These are phyloP conservation scores for Aspergillus melleus DNA, from an alignment of 2,329 filamentous ascomycete genomes.

Conservation along the genomic window DNA sequence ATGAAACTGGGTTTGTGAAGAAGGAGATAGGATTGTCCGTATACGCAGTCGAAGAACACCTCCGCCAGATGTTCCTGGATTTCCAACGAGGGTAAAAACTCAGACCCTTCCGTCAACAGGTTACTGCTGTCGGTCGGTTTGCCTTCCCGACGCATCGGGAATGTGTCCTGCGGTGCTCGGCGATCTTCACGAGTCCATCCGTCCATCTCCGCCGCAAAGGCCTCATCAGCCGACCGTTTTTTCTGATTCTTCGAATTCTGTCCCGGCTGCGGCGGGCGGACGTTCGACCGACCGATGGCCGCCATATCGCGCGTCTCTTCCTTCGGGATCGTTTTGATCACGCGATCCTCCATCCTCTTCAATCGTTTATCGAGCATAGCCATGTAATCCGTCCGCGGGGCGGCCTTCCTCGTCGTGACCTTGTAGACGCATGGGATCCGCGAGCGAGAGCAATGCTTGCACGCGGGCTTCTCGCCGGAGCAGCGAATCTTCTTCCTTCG, in stretches of 20 bases:
- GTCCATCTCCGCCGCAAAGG: slow-evolving; percentile 78
- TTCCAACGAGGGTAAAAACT: slow-evolving; percentile 79
- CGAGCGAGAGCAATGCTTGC: slow-evolving; percentile 91
- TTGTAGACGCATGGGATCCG: slow-evolving; percentile 97
- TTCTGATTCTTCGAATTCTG: slow-evolving; percentile 62
- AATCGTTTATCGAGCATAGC: slow-evolving; percentile 95
- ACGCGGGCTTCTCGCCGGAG: slow-evolving; percentile 95
- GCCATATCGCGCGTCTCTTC: slow-evolving; percentile 70
- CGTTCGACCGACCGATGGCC: slow-evolving; percentile 73
- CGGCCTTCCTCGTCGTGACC: slow-evolving; percentile 89
- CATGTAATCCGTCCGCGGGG: slow-evolving; percentile 97
- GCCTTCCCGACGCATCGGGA: slow-evolving; percentile 55
- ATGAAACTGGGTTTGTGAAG: slow-evolving; percentile 98
- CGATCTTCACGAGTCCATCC: slow-evolving; percentile 70
- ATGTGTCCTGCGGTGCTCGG: slow-evolving; percentile 50
- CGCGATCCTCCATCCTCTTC: slow-evolving; percentile 96
- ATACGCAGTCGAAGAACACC: slow-evolving; percentile 92
- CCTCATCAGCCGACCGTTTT: slow-evolving; percentile 83
- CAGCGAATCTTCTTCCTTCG: slow-evolving; percentile 97
- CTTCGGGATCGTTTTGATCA: slow-evolving; percentile 93
- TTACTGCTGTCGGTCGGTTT: slow-evolving; percentile 73
- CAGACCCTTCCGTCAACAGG: slow-evolving; percentile 76
- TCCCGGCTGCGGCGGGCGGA: slow-evolving; percentile 73
- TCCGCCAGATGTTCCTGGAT: slow-evolving; percentile 92
- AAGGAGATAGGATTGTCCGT: slow-evolving; percentile 91